Conservation (phyloP, 2,329 filamentous ascomycete species). For the Calonectria crousiana region DNA sequence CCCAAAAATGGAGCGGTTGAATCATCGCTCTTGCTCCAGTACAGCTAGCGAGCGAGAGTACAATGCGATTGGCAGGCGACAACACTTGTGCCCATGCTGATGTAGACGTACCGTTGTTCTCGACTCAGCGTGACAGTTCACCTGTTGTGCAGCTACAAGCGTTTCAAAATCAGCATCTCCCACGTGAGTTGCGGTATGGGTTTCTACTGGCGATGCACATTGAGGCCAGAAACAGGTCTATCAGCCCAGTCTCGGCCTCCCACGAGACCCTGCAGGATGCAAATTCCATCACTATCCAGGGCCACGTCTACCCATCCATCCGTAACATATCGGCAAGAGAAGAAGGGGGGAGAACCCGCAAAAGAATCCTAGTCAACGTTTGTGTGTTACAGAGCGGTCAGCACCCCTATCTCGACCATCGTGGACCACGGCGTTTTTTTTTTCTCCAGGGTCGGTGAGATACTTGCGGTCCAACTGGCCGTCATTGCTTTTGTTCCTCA, state of each 20-base stretch:
- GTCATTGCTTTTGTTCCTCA: slow-evolving; percentile 41
- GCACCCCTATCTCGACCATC: slow-evolving; percentile 34
- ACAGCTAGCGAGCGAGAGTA: neutral
- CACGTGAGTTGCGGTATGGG: slow-evolving; percentile 1
- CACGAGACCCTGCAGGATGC: slow-evolving; percentile 27
- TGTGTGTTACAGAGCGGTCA: slow-evolving; percentile 34
- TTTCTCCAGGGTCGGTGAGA: slow-evolving; percentile 35
- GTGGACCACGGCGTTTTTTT: slow-evolving; percentile 22
- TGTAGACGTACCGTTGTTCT: neutral
- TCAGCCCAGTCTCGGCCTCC: slow-evolving; percentile 24
- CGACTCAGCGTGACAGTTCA: slow-evolving; percentile 5
- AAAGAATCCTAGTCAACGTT: slow-evolving; percentile 22
- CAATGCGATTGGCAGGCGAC: neutral
- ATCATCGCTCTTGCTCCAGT: neutral
- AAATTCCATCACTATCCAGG: slow-evolving; percentile 19
- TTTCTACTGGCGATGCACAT: slow-evolving; percentile 7
- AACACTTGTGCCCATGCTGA: neutral
- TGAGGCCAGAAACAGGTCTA: slow-evolving; percentile 17
- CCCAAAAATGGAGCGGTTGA: neutral
- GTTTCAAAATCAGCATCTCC: slow-evolving; percentile 6
- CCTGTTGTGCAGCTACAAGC: slow-evolving; percentile 1
- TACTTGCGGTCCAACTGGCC: slow-evolving; percentile 23
- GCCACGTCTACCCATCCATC: slow-evolving; percentile 27
- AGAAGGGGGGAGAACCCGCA: slow-evolving; percentile 4
- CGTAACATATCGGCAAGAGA: slow-evolving; percentile 9